Conservation (phyloP, 768 basidiomycete species). For the Lactarius tabidus region DNA sequence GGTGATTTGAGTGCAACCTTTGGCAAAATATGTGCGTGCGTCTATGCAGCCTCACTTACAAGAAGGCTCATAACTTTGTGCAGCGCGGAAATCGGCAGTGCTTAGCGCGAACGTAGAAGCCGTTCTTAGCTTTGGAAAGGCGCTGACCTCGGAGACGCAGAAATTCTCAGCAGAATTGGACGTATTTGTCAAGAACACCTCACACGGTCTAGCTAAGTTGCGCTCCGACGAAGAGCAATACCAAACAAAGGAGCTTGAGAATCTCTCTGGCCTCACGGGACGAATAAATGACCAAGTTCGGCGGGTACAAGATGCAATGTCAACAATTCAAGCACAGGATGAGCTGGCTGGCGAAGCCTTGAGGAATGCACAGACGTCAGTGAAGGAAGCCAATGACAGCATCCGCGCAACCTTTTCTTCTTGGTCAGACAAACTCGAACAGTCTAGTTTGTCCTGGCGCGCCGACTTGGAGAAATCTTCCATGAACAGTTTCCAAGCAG, state of each 20-base stretch:
- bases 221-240: conserved; percentile 54
- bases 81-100: conserved; percentile 70
- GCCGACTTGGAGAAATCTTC: conserved; percentile 43
- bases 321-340: conserved; percentile 54
- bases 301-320: conserved; percentile 48
- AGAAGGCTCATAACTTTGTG: conserved; percentile 18
- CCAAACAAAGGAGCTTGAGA: conserved; percentile 52
- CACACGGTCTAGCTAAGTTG: conserved; percentile 50
- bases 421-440: conserved; percentile 55
- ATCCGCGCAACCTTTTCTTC: conserved; percentile 48
- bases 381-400: conserved; percentile 51
- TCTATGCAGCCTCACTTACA: neutral
- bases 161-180: conserved; percentile 55
- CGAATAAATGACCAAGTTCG: conserved; percentile 57
- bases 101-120: conserved; percentile 62
- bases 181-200: conserved; percentile 55
- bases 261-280: conserved; percentile 46
- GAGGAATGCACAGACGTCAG: conserved; percentile 41
- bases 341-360: conserved; percentile 51
- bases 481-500: conserved; percentile 43
- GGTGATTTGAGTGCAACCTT: conserved; percentile 69
- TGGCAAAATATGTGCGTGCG: conserved; percentile 70
- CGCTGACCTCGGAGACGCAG: conserved; percentile 51
- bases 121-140: conserved; percentile 58
- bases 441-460: conserved; percentile 46